Conservation (phyloP, 306 rosid species). For the Castanea mollissima region DNA sequence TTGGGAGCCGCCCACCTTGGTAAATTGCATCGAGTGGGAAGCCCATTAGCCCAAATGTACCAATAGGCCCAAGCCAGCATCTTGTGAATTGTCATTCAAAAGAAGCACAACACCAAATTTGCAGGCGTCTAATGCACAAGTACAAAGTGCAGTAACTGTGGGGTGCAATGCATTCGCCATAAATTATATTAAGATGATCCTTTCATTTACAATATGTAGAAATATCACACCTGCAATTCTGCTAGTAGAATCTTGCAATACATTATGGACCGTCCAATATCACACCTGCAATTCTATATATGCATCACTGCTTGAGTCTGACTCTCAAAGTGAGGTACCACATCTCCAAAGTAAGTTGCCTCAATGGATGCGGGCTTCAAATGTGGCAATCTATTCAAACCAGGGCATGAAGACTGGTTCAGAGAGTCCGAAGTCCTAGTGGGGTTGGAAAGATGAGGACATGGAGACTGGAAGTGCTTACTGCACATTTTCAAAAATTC, state of each 20-base stretch:
- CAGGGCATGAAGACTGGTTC: conserved; percentile 41
- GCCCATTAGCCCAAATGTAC: background rate
- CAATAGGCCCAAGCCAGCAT: background rate
- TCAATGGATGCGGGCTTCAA: conserved; percentile 99
- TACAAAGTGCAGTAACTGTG: background rate
- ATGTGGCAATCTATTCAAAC: conserved; percentile 91
- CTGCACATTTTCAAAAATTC: conserved; percentile 40
- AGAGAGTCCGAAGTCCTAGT: conserved; percentile 55
- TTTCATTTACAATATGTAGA: no score
- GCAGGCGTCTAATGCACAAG: background rate
- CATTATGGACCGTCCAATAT: background rate
- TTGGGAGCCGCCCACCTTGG: background rate
- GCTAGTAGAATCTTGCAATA: background rate
- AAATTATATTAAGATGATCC: no score
- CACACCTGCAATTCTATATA: conserved; percentile 32
- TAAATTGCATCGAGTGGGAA: background rate
- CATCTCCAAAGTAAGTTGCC: conserved; percentile 81
- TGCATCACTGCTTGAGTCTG: conserved; percentile 63
- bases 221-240: background rate
- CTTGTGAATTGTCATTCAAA: background rate
- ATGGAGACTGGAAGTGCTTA: conserved; percentile 16
- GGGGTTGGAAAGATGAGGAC: conserved; percentile 88
- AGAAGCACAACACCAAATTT: background rate
- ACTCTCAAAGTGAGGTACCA: conserved; percentile 60
- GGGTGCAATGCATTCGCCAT: no score